A percentile compares a stretch with the other conserved stretches of the same genome.
Evolutionary conservation across 768 basidiomycete genomes (phyloP).

Genomic region (Hygrophorus pudorinus): DNA sequence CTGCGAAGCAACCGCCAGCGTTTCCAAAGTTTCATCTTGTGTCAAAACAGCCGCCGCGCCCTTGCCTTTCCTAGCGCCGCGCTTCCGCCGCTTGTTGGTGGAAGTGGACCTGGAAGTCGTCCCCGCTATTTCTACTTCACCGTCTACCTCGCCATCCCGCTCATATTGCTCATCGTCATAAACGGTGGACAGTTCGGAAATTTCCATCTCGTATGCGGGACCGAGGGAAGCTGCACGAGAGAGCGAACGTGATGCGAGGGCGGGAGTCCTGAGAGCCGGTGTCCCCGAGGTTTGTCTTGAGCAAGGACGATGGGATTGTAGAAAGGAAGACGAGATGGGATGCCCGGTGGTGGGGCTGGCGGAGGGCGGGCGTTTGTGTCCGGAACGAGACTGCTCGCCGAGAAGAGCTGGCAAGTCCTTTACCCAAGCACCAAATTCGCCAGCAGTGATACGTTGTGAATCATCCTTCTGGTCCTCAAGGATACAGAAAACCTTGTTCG

Average conservation of each 20-base stretch:
- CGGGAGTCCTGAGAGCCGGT: constrained; percentile 39
- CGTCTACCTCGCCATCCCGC: constrained; percentile 26
- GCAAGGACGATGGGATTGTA: constrained; percentile 60
- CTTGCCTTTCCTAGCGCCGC: constrained; percentile 80
- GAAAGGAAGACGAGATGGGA: constrained; percentile 49
- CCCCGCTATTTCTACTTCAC: constrained; percentile 23
- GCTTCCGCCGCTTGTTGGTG: constrained; percentile 70
- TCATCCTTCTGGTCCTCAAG: constrained; percentile 58
- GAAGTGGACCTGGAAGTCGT: constrained; percentile 54
- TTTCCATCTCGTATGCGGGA: constrained; percentile 35
- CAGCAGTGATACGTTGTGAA: constrained; percentile 60
- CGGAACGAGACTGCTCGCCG: constrained; percentile 30
- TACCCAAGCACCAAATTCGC: constrained; percentile 81
- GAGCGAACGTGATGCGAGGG: constrained; percentile 42
- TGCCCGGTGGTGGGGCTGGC: constrained; percentile 56
- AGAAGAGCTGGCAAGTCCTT: constrained; percentile 72
- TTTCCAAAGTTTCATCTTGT: constrained; percentile 51
- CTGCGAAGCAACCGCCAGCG: constrained; percentile 74
- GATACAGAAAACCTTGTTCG: constrained; percentile 75
- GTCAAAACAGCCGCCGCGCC: constrained; percentile 29
- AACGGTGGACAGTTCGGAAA: constrained; percentile 43
- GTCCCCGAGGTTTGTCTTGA: constrained; percentile 50
- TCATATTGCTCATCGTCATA: constrained; percentile 44
- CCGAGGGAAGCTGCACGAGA: constrained; percentile 58
- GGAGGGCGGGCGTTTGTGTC: constrained; percentile 51